These are phyloP conservation scores for Yamadazyma diospyri DNA, from an alignment of 1,139 yeast genomes.

Conservation along the genomic window DNA sequence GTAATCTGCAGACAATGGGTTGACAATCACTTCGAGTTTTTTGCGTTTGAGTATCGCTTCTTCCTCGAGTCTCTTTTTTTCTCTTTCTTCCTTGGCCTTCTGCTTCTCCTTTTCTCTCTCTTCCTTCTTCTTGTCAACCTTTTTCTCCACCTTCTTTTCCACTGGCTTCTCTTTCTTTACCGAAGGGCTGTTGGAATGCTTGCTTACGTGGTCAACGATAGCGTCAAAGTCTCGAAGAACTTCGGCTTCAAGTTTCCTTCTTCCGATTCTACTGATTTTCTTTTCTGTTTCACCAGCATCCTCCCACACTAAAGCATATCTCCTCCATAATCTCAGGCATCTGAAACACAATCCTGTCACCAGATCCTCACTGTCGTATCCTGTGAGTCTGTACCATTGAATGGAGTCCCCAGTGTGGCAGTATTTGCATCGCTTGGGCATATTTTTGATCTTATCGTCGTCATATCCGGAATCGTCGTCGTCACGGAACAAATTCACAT, in stretches of 20 bases:
- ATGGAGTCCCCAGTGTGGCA: conserved; percentile 53
- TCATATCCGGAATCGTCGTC: conserved; percentile 74
- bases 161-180: conserved; percentile 10
- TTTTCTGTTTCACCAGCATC: conserved; percentile 66
- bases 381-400: conserved; percentile 75
- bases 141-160: conserved; percentile 5
- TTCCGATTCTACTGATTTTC: conserved; percentile 43
- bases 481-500: conserved; percentile 44
- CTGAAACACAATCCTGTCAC: conserved; percentile 69
- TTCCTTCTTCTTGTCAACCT: conserved; percentile 6
- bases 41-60: conserved; percentile 3
- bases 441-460: conserved; percentile 39
- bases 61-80: conserved; percentile 4
- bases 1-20: conserved; percentile 20
- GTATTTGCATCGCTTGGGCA: conserved; percentile 56
- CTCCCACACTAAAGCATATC: conserved; percentile 90
- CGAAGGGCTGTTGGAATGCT: conserved; percentile 8
- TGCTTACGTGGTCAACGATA: conserved; percentile 25
- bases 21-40: conserved; percentile 11
- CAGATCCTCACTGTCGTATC: conserved; percentile 20
- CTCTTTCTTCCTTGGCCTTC: conserved; percentile 6
- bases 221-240: conserved; percentile 60
- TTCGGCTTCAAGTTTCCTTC: conserved; percentile 67
- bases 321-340: conserved; percentile 88
- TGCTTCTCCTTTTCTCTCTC: conserved; percentile 5